Conservation (phyloP, 2,329 filamentous ascomycete species). For the Monilinia aucupariae region DNA sequence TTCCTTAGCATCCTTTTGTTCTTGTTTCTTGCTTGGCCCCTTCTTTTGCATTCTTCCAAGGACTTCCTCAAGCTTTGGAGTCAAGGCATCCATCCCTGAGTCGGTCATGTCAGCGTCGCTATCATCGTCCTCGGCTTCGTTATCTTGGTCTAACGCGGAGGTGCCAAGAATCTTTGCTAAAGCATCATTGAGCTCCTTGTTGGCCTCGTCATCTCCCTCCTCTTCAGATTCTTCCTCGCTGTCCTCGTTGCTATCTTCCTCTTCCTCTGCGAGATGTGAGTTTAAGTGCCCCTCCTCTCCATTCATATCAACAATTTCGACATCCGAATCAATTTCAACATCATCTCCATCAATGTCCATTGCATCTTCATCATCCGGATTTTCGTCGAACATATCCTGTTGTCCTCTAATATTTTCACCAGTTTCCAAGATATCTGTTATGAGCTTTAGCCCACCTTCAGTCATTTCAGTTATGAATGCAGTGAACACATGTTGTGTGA, state of each 20-base stretch:
- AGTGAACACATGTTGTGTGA: slow-evolving; percentile 82
- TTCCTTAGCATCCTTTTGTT: slow-evolving; percentile 81
- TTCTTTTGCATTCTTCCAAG: slow-evolving; percentile 69
- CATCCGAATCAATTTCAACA: slow-evolving; percentile 42
- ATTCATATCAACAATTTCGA: slow-evolving; percentile 46
- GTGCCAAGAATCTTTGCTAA: slow-evolving; percentile 74
- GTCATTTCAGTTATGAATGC: slow-evolving; percentile 74
- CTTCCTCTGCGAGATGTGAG: slow-evolving; percentile 39
- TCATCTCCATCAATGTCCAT: slow-evolving; percentile 37
- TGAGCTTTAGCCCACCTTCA: slow-evolving; percentile 60
- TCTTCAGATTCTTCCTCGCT: slow-evolving; percentile 38
- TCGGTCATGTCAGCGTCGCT: slow-evolving; percentile 85
- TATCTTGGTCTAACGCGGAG: slow-evolving; percentile 55
- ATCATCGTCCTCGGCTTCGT: slow-evolving; percentile 49
- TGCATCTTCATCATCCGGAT: slow-evolving; percentile 52
- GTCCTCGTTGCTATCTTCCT: slow-evolving; percentile 42
- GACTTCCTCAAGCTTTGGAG: slow-evolving; percentile 75
- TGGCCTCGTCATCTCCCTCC: slow-evolving; percentile 37
- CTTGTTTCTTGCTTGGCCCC: slow-evolving; percentile 65
- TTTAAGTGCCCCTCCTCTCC: slow-evolving; percentile 40
- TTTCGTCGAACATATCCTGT: slow-evolving; percentile 75
- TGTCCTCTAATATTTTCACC: slow-evolving; percentile 81
- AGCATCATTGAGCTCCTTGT: slow-evolving; percentile 56
- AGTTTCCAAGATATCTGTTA: slow-evolving; percentile 64
- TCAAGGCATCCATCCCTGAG: slow-evolving; percentile 88